These are phyloP conservation scores for Tephrocybe sp. DNA, from an alignment of 768 basidiomycete species.

Conservation along the genomic window DNA sequence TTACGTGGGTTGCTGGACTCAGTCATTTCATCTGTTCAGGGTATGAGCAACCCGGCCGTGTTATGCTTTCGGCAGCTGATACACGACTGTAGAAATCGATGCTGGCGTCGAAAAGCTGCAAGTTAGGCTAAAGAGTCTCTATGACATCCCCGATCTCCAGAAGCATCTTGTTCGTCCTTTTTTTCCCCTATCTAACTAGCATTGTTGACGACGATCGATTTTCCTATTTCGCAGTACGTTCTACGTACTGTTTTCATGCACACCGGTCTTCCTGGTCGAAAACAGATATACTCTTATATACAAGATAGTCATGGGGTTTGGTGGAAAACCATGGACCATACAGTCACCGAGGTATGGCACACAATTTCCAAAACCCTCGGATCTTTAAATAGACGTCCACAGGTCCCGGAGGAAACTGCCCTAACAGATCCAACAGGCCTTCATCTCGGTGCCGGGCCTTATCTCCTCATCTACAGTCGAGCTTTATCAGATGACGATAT, in stretches of 20 bases:
- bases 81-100: constrained; percentile 49
- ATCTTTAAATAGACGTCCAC: not conserved
- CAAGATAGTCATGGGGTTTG: constrained; percentile 58
- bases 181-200: not conserved
- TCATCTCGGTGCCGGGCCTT: constrained; percentile 76
- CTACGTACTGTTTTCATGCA: constrained; percentile 76
- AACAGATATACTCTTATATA: constrained; percentile 76
- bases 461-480: constrained; percentile 68
- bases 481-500: constrained; percentile 35
- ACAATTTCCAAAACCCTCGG: not conserved
- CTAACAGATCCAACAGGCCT: constrained; percentile 68
- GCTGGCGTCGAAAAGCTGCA: constrained; percentile 43
- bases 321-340: constrained; percentile 80
- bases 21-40: constrained; percentile 52
- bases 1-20: constrained; percentile 49
- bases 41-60: constrained; percentile 35
- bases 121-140: constrained; percentile 41
- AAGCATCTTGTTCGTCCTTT: constrained; percentile 50
- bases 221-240: constrained; percentile 56
- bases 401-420: constrained; percentile 73
- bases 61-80: too few species aligned
- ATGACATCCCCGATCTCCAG: constrained; percentile 66
- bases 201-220: too few species aligned
- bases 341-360: constrained; percentile 55
- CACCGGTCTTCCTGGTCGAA: constrained; percentile 74